Evolutionary conservation across 1,284 basidiomycete genomes (phyloP), one percentile per base, ranked within the genome.

Genomic region (Paramarasmius palmivorus): DNA sequence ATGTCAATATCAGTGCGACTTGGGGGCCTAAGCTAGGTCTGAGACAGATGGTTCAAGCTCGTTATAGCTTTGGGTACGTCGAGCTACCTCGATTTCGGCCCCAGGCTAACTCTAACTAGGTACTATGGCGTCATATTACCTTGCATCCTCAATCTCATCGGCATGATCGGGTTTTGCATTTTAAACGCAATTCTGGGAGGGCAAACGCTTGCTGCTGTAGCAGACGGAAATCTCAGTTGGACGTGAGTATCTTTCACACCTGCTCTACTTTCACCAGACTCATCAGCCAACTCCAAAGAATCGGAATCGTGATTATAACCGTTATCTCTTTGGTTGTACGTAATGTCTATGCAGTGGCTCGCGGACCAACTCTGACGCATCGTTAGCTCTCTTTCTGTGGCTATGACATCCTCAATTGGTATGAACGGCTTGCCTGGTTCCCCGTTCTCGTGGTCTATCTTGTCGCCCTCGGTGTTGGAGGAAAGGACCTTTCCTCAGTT

Each of bases 301-400:
- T 96, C 14, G 95, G 95, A 1, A 98, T 98, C 54, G 89, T 95
- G 23, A 85, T 98, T 45, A 88, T 96, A 23, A 80, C 84, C 0
- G 60, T 90, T 26, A 78, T 96, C 42, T 88, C 91, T 2, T 77
- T 98, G 22, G 65, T 92, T 12, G 86, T 87, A 59, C 62, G 82
- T 75, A 6, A 3, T 15, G n/a, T 49, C 56, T 26, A 56, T 19
- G 53, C 29, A 46, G 35, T 23, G 39, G 12, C 19, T 35, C 46
- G 9, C 9, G 9, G 14, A 41, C 48, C 45, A 50, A 48, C 37
- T 32, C 26, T 4, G n/a, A 41, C 34, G 40, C 35, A 25, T 49
- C n/a, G 35, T 22, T 37, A 86, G 83, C 72, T 94, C 19, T 91
- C 89, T 9, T 94, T 95, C 66, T 90, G 84, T 64, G 92, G 92